Conservation (phyloP, 1,139 yeast species). For the Eremothecium sinecaudum region DNA sequence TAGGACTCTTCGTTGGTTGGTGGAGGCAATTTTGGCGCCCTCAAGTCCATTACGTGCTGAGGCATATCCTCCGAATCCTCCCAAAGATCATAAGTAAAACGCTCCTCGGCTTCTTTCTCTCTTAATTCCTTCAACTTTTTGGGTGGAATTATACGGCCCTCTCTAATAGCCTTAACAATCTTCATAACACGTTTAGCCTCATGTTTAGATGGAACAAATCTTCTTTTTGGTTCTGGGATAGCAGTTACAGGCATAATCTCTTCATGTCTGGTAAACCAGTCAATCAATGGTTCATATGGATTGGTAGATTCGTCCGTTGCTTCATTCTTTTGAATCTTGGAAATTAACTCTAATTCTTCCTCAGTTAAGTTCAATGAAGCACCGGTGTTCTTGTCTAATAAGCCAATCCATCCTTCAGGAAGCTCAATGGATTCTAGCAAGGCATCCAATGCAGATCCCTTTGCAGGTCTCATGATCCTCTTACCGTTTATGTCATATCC, state of each 20-base stretch:
- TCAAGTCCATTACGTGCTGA: conserved; percentile 78
- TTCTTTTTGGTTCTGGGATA: conserved; percentile 91
- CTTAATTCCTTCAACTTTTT: conserved; percentile 44
- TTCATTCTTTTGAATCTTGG: conserved; percentile 77
- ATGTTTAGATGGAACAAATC: conserved; percentile 92
- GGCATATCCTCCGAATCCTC: conserved; percentile 49
- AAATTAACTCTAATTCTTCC: conserved; percentile 83
- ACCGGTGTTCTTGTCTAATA: conserved; percentile 86
- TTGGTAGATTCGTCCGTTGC: conserved; percentile 70
- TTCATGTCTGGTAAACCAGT: conserved; percentile 82
- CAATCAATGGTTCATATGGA: conserved; percentile 90
- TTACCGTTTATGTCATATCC: conserved; percentile 97
- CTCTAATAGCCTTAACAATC: conserved; percentile 90
- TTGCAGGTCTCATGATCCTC: conserved; percentile 97
- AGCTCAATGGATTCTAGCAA: conserved; percentile 81
- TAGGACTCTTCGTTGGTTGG: conserved; percentile 96
- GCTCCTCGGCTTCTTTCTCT: conserved; percentile 43
- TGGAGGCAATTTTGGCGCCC: conserved; percentile 93
- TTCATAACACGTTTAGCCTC: conserved; percentile 96
- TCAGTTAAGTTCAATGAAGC: conserved; percentile 72
- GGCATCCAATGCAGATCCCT: conserved; percentile 87
- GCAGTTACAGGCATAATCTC: conserved; percentile 93
- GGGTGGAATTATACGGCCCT: conserved; percentile 83
- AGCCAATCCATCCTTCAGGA: conserved; percentile 98
- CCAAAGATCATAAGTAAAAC: conserved; percentile 73